Conservation (phyloP, 2,329 filamentous ascomycete species). For the Thermomyces lanuginosus region DNA sequence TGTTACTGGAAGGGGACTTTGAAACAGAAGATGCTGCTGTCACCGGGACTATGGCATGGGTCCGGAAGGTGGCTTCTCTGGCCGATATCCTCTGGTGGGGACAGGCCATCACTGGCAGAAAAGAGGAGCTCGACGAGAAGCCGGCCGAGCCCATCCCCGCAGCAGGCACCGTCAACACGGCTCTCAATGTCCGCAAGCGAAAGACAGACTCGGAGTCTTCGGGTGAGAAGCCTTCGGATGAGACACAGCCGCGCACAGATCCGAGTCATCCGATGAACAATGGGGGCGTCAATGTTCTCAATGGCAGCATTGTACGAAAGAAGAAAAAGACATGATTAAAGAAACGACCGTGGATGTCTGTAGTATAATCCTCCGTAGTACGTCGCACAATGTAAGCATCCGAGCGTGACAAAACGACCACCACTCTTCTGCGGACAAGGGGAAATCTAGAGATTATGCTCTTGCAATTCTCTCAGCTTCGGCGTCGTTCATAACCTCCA, state of each 20-base stretch:
- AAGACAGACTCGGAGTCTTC: conserved; percentile 15
- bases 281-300: conserved; percentile 23
- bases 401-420: no score
- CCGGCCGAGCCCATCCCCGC: conserved; percentile 6
- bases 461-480: no score
- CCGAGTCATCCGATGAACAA: conserved; percentile 5
- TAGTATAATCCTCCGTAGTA: no score
- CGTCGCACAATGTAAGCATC: no score
- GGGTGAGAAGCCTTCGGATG: not conserved
- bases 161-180: conserved; percentile 15
- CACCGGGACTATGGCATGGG: conserved; percentile 26
- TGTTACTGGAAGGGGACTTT: conserved; percentile 29
- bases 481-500: no score
- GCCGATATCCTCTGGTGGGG: conserved; percentile 23
- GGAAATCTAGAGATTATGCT: no score
- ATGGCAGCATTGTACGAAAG: conserved; percentile 22
- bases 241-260: conserved; percentile 2
- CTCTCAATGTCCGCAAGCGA: conserved; percentile 21
- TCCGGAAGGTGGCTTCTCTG: conserved; percentile 25
- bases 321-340: conserved; percentile 27
- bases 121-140: conserved; percentile 7
- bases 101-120: conserved; percentile 18
- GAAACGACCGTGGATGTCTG: no score
- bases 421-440: no score
- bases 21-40: conserved; percentile 21